Percentiles rank a stretch among this genome's conserved stretches.
These are phyloP conservation scores for Juglanconis sp. DNA, from an alignment of 2,329 filamentous ascomycete species.

Conservation along the genomic window DNA sequence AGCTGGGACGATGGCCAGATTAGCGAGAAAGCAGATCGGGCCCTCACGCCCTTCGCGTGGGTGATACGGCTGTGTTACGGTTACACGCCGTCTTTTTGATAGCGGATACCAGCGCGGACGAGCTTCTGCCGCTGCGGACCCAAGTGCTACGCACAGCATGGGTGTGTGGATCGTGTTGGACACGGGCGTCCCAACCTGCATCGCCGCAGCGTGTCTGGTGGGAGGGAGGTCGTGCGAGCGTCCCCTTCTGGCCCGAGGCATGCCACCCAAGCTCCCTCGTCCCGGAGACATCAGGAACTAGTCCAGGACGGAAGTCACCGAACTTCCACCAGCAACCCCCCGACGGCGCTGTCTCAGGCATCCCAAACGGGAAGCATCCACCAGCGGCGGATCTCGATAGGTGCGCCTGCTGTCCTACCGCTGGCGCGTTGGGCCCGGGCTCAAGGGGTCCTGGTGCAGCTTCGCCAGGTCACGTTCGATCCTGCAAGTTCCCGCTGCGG, in stretches of 20 bases:
- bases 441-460: not conserved
- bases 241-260: not conserved
- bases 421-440: not conserved
- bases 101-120: not conserved
- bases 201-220: not conserved
- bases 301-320: not conserved
- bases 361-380: not conserved
- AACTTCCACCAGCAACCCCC: not conserved
- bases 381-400: not conserved
- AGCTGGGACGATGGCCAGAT: not conserved
- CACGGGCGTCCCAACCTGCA: not conserved
- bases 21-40: not conserved
- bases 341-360: not conserved
- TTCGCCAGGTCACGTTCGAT: not conserved
- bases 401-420: not conserved
- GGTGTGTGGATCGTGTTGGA: not conserved
- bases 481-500: conserved; percentile 2
- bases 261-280: not conserved
- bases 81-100: too few relatives aligned
- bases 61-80: not conserved
- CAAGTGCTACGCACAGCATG: not conserved
- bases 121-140: not conserved
- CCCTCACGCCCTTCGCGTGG: not conserved
- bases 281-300: not conserved
- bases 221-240: not conserved